Evolutionary conservation across 2,329 filamentous ascomycete genomes (phyloP).

Genomic region (Aspergillus sp.): DNA sequence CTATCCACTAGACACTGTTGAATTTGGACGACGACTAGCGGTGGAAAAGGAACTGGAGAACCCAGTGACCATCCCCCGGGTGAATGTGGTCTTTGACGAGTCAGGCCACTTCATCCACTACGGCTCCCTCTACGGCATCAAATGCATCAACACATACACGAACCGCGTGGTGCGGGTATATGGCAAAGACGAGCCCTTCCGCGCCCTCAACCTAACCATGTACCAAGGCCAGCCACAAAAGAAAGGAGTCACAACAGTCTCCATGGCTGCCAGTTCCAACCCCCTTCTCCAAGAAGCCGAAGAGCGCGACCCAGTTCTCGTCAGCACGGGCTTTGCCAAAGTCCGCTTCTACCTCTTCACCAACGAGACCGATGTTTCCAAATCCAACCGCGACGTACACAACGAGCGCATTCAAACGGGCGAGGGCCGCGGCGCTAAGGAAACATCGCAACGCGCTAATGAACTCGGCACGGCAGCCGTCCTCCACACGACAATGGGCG

Average conservation of each 20-base stretch:
- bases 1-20: constrained; percentile 77
- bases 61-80: constrained; percentile 57
- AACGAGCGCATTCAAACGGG: constrained; percentile 79
- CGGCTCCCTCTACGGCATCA: constrained; percentile 83
- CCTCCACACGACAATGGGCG: constrained; percentile 86
- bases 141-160: constrained; percentile 92
- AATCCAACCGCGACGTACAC: constrained; percentile 80
- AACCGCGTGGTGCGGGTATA: constrained; percentile 88
- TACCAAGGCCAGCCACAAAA: constrained; percentile 96
- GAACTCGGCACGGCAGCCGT: constrained; percentile 74
- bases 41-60: constrained; percentile 81
- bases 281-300: constrained; percentile 90
- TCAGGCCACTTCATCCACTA: constrained; percentile 93
- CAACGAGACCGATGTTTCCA: constrained; percentile 76
- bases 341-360: constrained; percentile 97
- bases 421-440: constrained; percentile 31
- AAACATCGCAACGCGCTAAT: constrained; percentile 51
- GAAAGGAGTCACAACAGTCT: constrained; percentile 86
- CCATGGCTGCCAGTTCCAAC: constrained; percentile 94
- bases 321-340: constrained; percentile 77
- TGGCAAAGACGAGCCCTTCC: constrained; percentile 80
- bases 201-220: constrained; percentile 72
- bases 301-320: constrained; percentile 78
- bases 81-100: constrained; percentile 91
- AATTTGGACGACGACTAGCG: constrained; percentile 82